Evolutionary conservation across 305 asterid species (phyloP).

Genomic region (Ajuga reptans): DNA sequence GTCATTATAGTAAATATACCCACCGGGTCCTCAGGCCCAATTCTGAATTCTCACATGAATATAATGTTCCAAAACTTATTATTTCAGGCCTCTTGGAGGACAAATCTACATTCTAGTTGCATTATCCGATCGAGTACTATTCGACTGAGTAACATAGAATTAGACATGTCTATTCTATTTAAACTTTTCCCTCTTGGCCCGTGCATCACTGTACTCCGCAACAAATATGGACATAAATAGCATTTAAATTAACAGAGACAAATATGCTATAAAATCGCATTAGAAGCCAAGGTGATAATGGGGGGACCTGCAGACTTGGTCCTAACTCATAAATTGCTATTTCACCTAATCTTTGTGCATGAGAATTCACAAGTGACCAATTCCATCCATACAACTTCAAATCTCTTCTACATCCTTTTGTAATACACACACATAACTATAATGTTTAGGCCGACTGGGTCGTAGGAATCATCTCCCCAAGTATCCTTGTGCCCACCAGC

Average conservation of each 20-base stretch:
- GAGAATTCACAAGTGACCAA: neutral
- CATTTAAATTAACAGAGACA: constrained; percentile 8
- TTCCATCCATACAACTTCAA: too few species aligned
- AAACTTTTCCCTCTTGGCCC: neutral
- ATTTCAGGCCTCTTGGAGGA: too few species aligned
- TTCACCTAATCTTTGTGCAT: neutral
- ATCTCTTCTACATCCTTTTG: too few species aligned
- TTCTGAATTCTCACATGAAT: neutral
- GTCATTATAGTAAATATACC: neutral
- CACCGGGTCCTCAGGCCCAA: neutral
- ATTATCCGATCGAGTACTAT: too few species aligned
- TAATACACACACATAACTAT: neutral
- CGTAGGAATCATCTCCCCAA: too few species aligned
- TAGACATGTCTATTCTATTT: too few species aligned
- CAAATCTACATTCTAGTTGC: too few species aligned
- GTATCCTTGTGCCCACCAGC: too few species aligned
- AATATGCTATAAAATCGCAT: neutral
- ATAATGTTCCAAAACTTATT: too few species aligned
- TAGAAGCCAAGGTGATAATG: neutral
- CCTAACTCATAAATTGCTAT: neutral
- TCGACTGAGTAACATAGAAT: too few species aligned
- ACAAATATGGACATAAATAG: neutral
- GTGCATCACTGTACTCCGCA: neutral
- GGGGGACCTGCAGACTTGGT: neutral
- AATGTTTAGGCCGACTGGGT: neutral